Evolutionary conservation across 2,329 filamentous ascomycete genomes (phyloP), one percentile per base, ranked within the genome.

Genomic region (Fusarium gaditjirri): DNA sequence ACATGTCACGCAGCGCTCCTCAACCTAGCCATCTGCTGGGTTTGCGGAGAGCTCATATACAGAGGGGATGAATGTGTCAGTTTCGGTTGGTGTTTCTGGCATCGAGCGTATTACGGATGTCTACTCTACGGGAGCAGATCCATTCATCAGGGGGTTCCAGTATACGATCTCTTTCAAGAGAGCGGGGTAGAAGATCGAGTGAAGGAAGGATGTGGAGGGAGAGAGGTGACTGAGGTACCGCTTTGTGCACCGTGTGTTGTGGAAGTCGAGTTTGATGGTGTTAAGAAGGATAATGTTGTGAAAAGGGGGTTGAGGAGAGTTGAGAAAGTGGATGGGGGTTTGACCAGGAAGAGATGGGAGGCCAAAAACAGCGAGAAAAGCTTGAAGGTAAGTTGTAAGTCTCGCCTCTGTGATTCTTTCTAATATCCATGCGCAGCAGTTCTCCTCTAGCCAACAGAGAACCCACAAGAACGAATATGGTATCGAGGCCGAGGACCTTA

Each of bases 81-180:
- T 70, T 81, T 89, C n/a, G 87, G 87, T 0, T 89, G 85, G 87
- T 89, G 86, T 73, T 90, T 90, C 75, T 90, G 87, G 88, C 88
- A 90, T 74, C 81, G 82, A 42, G 81, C 78, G 2, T 90, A 87
- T 76, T 90, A 88, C 76, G 87, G 87, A 21, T 90, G 87, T 75
- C 75, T 90, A 67, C 78, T 89, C 42, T 89, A 82, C 63, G 86
- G 87, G 23, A 83, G 78, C 61, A 81, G 79, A 65, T 70, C 79
- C 17, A 76, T 85, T 6, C 80, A 81, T 27, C 75, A 74, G 25
- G 84, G 81, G 5, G 74, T 82, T 25, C 73, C 69, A 5, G 66
- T 85, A 2, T 65, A 68, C 55, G 80, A 83, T 12, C 68, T 86
- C 23, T 68, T 84, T 79, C 44, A 43, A 7, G 63, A 70, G 11